Base-by-base conservation (phyloP, 768 basidiomycete genomes). In the Crepidotus variabilis region DNA sequence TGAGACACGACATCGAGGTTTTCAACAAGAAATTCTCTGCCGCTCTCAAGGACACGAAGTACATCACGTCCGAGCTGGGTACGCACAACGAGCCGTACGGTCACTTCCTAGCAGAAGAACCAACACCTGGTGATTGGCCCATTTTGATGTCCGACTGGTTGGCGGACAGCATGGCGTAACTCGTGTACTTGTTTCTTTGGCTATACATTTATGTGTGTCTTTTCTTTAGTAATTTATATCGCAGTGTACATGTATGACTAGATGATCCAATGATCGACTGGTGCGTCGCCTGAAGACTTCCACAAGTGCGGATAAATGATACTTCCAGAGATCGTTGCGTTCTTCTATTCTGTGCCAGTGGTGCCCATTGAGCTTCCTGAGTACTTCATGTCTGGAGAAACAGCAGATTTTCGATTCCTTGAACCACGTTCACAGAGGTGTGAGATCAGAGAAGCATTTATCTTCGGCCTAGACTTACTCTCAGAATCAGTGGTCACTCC, bases 71-170 rank as follows among this genome's bases (percentile, higher is more conserved):
- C n/a, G 16, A 54, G 50, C 16, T 52, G 23, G 72, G 72, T 3
- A 59, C 72, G 24, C 72, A 72, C 36, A 67, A 70, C 54, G 72
- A 74, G 47, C 62, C 68, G 49, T 68, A 62, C 39, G 57, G 71
- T 34, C 68, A 71, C 36, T 66, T 69, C 28, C 34, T 63, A 3
- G 58, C 54, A 24, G 59, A 24, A 20, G 61, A 60, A 46, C 58
- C 57, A 53, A 56, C 58, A 39, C 21, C 57, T 33, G 60, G 62
- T 6, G 59, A 60, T 33, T 43, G 65, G 55, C 66, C 66, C 2
- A 59, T 62, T 0, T 35, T 54, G 20, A 63, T 67, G 33, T 43
- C 69, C 8, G 56, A 56, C 11, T 71, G 70, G 70, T 23, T 69
- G 46, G 57, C 61, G 47, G 59, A 62, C 18, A 59, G 59, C 22